Percentiles rank a stretch among this genome's conserved stretches.
Evolutionary conservation across 2,329 filamentous ascomycete genomes (phyloP).

Genomic region (Hypoxylon sp.): DNA sequence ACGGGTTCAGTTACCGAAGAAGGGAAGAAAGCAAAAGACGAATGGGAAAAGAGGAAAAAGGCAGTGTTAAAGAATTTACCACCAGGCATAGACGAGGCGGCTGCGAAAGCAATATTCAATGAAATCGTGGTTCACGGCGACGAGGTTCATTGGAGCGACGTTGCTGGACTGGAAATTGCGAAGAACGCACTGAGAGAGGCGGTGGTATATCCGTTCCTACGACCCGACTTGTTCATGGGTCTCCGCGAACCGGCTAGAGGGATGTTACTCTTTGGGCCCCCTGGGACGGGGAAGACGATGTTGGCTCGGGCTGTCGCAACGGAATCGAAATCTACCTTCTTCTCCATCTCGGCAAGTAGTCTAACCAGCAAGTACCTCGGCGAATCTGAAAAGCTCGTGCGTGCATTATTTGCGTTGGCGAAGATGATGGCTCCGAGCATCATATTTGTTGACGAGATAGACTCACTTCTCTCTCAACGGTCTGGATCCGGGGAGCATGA

Average conservation of each 20-base stretch:
- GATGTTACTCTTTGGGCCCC: conserved; percentile 96
- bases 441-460: conserved; percentile 98
- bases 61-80: conserved; percentile 83
- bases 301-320: conserved; percentile 94
- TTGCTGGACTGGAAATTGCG: conserved; percentile 90
- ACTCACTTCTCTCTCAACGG: conserved; percentile 88
- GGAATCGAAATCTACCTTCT: conserved; percentile 94
- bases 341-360: conserved; percentile 95
- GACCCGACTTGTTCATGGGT: conserved; percentile 96
- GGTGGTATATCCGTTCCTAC: conserved; percentile 95
- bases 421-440: conserved; percentile 92
- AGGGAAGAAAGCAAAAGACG: conserved; percentile 59
- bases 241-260: conserved; percentile 93
- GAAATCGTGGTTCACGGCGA: conserved; percentile 96
- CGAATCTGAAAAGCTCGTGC: conserved; percentile 95
- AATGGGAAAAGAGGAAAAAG: conserved; percentile 74
- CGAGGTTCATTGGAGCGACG: conserved; percentile 93
- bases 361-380: conserved; percentile 96
- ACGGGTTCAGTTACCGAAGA: conserved; percentile 62
- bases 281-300: conserved; percentile 99
- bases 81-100: conserved; percentile 82
- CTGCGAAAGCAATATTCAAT: conserved; percentile 93
- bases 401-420: conserved; percentile 90
- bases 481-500: conserved; percentile 91
- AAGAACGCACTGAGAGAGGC: conserved; percentile 95